Percentiles rank a stretch among this genome's conserved stretches.
These are phyloP conservation scores for Pueraria montana DNA, from an alignment of 306 rosid genomes.

Conservation along the genomic window DNA sequence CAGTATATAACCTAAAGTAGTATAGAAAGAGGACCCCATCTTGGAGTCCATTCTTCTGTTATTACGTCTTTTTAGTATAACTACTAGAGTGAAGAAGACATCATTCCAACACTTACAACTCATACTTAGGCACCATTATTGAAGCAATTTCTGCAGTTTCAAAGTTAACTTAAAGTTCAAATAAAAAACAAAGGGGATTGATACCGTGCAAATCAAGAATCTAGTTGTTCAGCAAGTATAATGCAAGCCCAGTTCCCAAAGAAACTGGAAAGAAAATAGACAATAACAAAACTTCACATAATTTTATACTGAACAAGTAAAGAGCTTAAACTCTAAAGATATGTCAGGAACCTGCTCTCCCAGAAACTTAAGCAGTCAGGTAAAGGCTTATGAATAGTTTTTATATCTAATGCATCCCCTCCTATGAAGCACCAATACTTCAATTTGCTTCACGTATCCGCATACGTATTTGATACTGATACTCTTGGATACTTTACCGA, in stretches of 20 bases:
- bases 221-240: background rate
- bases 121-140: background rate
- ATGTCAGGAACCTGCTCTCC: background rate
- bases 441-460: too few species aligned
- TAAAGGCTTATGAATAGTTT: background rate
- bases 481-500: too few species aligned
- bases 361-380: background rate
- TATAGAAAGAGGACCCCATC: conserved; percentile 15
- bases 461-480: too few species aligned
- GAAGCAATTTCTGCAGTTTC: conserved; percentile 7
- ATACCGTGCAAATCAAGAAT: conserved; percentile 5
- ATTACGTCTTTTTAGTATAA: background rate
- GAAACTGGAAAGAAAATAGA: background rate
- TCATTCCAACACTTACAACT: background rate
- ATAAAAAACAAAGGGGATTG: conserved; percentile 12
- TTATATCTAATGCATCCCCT: background rate
- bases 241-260: background rate
- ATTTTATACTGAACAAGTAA: background rate
- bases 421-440: too few species aligned
- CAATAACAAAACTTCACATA: background rate
- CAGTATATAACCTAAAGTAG: background rate
- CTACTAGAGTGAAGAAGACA: background rate
- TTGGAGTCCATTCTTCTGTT: background rate
- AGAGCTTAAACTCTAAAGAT: conserved; percentile 3
- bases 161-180: background rate